Conservation (phyloP, 106 monocot genomes). For the Dendrobium catenatum region DNA sequence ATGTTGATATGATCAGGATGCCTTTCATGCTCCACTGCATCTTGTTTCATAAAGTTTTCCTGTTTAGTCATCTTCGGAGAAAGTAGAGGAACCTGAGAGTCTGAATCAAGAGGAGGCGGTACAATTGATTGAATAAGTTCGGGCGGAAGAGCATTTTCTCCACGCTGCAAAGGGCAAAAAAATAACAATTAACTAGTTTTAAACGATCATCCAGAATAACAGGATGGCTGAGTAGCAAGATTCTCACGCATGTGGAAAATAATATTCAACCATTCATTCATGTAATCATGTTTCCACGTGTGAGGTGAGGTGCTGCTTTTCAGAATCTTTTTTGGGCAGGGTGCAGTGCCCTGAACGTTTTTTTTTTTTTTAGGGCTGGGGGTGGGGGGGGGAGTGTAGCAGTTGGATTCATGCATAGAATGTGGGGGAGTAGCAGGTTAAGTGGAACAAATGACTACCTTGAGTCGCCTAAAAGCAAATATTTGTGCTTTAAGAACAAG, state of each 20-base stretch:
- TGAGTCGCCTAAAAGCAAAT: conserved; percentile 86
- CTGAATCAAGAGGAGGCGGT: conserved; percentile 55
- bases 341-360: not conserved
- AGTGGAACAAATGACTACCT: conserved; percentile 40
- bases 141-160: conserved; percentile 71
- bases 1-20: conserved; percentile 28
- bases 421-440: not conserved
- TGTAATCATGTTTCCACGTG: not conserved
- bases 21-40: conserved; percentile 37
- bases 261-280: not conserved
- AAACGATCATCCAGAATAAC: not conserved
- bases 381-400: too few relatives aligned
- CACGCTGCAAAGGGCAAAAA: conserved; percentile 43
- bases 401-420: not conserved
- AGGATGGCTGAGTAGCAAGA: not conserved
- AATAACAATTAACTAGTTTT: conserved; percentile 1
- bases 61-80: conserved; percentile 18
- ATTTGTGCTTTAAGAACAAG: conserved; percentile 98
- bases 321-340: not conserved
- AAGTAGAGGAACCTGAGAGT: conserved; percentile 31
- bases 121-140: conserved; percentile 82
- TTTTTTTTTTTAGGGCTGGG: not conserved
- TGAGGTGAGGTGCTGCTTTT: not conserved
- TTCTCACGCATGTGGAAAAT: not conserved
- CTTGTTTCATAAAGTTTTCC: conserved; percentile 23